These are phyloP conservation scores for Angophora floribunda DNA, from an alignment of 345 rosid species.

Conservation along the genomic window DNA sequence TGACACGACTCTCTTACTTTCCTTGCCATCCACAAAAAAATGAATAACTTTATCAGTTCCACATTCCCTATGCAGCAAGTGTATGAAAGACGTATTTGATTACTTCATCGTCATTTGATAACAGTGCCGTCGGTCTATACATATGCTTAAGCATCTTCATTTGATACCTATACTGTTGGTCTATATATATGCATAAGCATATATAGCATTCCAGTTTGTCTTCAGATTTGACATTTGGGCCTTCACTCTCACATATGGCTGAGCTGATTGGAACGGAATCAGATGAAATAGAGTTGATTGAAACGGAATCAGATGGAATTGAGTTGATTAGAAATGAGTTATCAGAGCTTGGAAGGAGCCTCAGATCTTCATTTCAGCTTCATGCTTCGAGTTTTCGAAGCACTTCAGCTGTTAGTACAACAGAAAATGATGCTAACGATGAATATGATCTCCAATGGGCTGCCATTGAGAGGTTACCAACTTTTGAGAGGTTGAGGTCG, in stretches of 20 bases:
- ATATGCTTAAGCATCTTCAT: background rate
- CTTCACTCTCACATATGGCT: constrained; percentile 23
- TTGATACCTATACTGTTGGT: background rate
- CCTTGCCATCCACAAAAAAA: background rate
- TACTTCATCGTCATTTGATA: background rate
- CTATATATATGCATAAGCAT: background rate
- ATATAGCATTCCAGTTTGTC: background rate
- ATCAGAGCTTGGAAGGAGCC: constrained; percentile 55
- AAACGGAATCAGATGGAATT: constrained; percentile 31
- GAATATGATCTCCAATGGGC: constrained; percentile 52
- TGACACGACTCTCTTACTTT: background rate
- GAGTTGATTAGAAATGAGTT: constrained; percentile 56
- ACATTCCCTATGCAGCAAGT: background rate
- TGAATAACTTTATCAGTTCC: background rate
- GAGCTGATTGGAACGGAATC: constrained; percentile 23
- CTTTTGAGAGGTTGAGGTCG: constrained; percentile 40
- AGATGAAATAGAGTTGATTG: constrained; percentile 36
- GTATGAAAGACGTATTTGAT: background rate
- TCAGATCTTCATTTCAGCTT: constrained; percentile 39
- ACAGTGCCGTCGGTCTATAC: background rate
- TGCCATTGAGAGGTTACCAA: constrained; percentile 59
- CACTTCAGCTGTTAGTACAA: constrained; percentile 11
- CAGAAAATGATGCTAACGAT: constrained; percentile 16
- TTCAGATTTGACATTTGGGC: background rate
- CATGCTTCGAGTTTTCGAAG: constrained; percentile 34